Evolutionary conservation across 768 basidiomycete species (phyloP).

Genomic region (Hypholoma fasciculare): DNA sequence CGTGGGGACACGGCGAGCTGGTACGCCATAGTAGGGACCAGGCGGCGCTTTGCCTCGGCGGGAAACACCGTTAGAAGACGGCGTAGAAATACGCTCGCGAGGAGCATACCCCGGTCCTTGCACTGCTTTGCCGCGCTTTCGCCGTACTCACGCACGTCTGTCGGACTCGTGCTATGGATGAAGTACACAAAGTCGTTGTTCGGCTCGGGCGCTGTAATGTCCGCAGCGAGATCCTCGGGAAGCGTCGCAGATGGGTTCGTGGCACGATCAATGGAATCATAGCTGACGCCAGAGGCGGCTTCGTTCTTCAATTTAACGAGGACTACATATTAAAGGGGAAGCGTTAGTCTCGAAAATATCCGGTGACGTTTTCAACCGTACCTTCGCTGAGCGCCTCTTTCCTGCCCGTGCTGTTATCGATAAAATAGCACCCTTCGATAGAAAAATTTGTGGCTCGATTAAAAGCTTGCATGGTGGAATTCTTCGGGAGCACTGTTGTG

Average conservation of each 20-base stretch:
- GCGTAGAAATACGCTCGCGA: slow-evolving; percentile 7
- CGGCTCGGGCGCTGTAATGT: background rate
- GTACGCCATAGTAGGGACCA: slow-evolving; percentile 10
- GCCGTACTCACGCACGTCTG: slow-evolving; percentile 1
- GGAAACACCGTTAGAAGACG: slow-evolving; percentile 4
- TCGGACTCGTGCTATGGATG: slow-evolving; percentile 4
- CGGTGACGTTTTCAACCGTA: background rate
- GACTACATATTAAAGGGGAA: background rate
- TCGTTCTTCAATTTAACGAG: slow-evolving; percentile 3
- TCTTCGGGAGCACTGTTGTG: too few species aligned
- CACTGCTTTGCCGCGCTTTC: slow-evolving; percentile 7
- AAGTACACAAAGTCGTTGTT: background rate
- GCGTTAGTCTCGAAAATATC: background rate
- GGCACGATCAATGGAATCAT: slow-evolving; percentile 8
- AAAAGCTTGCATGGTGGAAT: background rate
- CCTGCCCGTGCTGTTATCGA: background rate
- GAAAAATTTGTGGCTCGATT: background rate
- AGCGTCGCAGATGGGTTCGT: background rate
- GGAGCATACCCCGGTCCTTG: background rate
- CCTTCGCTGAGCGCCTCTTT: background rate
- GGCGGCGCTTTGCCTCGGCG: slow-evolving; percentile 3
- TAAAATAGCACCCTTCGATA: background rate
- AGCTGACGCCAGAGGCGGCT: slow-evolving; percentile 6
- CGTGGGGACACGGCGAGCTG: slow-evolving; percentile 8
- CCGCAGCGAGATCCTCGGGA: background rate